phyloP scores from a whole-genome alignment of 2,329 filamentous ascomycete species.

The Pyrenochaeta sp. region DNA sequence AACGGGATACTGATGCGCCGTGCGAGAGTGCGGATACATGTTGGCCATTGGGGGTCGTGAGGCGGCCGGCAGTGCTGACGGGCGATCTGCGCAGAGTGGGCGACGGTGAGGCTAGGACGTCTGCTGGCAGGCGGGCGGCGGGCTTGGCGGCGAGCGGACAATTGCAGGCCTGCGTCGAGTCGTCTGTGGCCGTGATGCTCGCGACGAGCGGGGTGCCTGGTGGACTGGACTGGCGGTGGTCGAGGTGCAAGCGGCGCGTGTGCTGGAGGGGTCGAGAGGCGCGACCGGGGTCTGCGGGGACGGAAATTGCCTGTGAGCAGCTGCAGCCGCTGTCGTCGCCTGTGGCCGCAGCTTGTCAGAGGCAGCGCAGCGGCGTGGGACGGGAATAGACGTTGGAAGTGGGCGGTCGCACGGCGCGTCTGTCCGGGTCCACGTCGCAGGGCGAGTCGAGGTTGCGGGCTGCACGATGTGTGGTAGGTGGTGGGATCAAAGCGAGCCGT shows the following conservation, averaged over 20 bases:
- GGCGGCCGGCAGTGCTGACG: conserved; percentile 1
- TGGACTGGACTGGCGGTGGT: too few relatives aligned
- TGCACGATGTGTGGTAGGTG: background rate
- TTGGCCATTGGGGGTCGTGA: conserved; percentile 2
- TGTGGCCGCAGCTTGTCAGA: background rate
- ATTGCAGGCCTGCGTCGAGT: too few relatives aligned
- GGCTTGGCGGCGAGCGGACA: background rate
- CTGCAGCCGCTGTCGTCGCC: background rate
- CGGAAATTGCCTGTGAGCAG: conserved; percentile 1
- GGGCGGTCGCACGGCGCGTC: background rate
- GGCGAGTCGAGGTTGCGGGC: background rate
- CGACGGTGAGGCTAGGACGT: background rate
- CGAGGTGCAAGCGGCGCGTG: too few relatives aligned
- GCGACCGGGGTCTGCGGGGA: conserved; percentile 1
- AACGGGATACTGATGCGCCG: conserved; percentile 27
- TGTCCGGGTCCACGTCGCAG: background rate
- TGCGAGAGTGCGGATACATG: conserved; percentile 33
- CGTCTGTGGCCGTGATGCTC: too few relatives aligned
- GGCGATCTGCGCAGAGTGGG: background rate
- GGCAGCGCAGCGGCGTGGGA: background rate
- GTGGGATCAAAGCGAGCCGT: background rate
- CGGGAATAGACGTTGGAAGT: background rate
- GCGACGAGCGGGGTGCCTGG: too few relatives aligned
- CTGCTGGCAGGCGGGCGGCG: background rate
- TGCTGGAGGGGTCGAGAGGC: background rate